Conservation (phyloP, 2,329 filamentous ascomycete species). For the Zymoseptoria tritici region DNA sequence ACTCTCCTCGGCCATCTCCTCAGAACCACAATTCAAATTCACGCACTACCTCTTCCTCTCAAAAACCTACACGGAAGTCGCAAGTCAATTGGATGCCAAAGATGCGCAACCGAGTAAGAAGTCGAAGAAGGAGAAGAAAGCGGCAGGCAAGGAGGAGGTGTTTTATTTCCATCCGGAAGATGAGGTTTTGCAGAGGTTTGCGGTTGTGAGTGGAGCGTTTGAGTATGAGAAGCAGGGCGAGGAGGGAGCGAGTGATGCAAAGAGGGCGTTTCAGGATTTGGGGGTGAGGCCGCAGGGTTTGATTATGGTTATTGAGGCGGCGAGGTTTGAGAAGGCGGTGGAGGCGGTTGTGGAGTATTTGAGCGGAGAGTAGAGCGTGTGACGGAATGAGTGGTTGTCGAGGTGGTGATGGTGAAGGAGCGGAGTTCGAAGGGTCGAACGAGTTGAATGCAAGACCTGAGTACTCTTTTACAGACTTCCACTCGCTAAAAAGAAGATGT, state of each 20-base stretch:
- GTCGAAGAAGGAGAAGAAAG: constrained; percentile 49
- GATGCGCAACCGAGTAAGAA: constrained; percentile 57
- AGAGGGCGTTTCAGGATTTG: constrained; percentile 87
- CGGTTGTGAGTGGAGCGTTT: constrained; percentile 61
- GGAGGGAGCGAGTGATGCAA: constrained; percentile 78
- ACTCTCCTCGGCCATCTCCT: constrained; percentile 76
- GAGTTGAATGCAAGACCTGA: background rate
- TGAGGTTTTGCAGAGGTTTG: constrained; percentile 74
- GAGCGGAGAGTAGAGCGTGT: constrained; percentile 5
- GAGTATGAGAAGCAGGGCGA: constrained; percentile 71
- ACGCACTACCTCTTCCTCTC: constrained; percentile 87
- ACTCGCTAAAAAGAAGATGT: constrained; percentile 2
- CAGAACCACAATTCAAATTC: constrained; percentile 78
- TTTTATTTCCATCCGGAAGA: constrained; percentile 97
- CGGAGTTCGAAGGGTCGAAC: background rate
- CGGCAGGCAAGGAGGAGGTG: constrained; percentile 45
- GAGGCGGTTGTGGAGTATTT: constrained; percentile 71
- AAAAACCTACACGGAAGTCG: constrained; percentile 86
- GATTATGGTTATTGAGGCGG: constrained; percentile 77
- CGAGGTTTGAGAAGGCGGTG: constrained; percentile 67
- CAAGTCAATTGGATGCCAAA: constrained; percentile 67
- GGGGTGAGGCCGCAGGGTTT: constrained; percentile 79
- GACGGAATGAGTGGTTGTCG: background rate
- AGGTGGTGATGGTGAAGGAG: background rate
- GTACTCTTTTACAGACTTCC: background rate